Evolutionary conservation across 2,329 filamentous ascomycete genomes (phyloP).

Genomic region (Paraphoma chrysanthemicola): DNA sequence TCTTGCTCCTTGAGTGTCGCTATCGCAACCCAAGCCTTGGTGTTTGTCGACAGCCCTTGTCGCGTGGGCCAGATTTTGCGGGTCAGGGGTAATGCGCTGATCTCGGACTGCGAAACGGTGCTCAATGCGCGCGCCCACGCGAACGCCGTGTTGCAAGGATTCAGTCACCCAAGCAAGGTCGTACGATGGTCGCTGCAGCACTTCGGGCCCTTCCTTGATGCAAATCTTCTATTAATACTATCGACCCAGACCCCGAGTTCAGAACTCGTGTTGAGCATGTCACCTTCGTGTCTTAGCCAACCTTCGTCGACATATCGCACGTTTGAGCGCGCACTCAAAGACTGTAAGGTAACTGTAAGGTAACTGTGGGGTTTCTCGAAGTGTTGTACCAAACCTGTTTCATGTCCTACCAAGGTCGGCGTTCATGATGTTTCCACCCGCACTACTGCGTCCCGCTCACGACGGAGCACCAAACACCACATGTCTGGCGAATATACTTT

Average conservation of each 20-base stretch:
- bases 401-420: not conserved
- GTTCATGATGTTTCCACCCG: not conserved
- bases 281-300: not conserved
- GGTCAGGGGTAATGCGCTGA: not conserved
- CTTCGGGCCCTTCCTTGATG: not conserved
- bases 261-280: not conserved
- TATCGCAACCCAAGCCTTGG: not conserved
- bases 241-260: not conserved
- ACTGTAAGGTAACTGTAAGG: not conserved
- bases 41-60: not conserved
- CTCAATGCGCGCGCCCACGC: not conserved
- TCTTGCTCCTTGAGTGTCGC: not conserved
- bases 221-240: not conserved
- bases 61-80: not conserved
- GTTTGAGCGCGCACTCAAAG: not conserved
- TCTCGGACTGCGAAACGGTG: not conserved
- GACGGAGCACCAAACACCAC: constrained; percentile 3
- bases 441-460: not conserved
- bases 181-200: not conserved
- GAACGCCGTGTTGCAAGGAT: not conserved
- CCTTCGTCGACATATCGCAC: not conserved
- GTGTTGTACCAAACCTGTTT: not conserved
- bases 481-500: not conserved
- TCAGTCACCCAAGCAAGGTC: not conserved
- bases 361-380: not conserved